Percentiles rank a stretch among this genome's conserved stretches.
phyloP scores from a whole-genome alignment of 2,329 filamentous ascomycete species.

The Paraphaeosphaeria sporulosa region DNA sequence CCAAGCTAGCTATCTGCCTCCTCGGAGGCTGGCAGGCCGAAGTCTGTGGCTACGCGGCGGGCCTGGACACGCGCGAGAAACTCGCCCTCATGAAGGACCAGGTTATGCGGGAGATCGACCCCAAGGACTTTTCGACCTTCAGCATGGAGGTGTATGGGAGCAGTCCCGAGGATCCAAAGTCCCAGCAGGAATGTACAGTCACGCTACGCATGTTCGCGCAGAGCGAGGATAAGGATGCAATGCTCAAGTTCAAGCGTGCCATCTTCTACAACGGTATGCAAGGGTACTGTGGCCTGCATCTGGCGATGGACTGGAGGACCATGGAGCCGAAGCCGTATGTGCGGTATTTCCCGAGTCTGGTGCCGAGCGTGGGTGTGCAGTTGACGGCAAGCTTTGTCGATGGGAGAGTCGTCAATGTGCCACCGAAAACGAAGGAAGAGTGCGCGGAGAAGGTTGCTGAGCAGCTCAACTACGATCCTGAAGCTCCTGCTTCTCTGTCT shows the following conservation, averaged over 20 bases:
- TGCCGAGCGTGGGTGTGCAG: constrained; percentile 25
- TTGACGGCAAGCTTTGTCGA: constrained; percentile 22
- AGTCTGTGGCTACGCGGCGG: constrained; percentile 22
- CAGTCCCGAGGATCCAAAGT: constrained; percentile 29
- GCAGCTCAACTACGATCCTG: constrained; percentile 37
- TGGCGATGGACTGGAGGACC: constrained; percentile 49
- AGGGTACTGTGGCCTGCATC: constrained; percentile 45
- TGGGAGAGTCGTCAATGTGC: constrained; percentile 12
- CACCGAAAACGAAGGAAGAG: constrained; percentile 18
- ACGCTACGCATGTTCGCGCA: constrained; percentile 39
- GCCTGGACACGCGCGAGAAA: constrained; percentile 29
- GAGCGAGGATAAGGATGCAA: constrained; percentile 22
- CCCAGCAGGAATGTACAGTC: constrained; percentile 43
- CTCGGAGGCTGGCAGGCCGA: constrained; percentile 38
- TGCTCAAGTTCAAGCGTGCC: constrained; percentile 21
- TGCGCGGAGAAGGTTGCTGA: constrained; percentile 13
- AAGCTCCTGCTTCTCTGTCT: constrained; percentile 28
- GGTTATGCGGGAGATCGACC: constrained; percentile 18
- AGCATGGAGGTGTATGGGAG: constrained; percentile 31
- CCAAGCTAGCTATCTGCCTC: constrained; percentile 47
- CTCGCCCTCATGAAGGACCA: constrained; percentile 24
- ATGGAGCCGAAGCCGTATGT: constrained; percentile 41
- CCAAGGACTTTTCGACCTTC: constrained; percentile 23
- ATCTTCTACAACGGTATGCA: constrained; percentile 41
- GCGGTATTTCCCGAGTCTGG: constrained; percentile 21